Evolutionary conservation across 2,329 filamentous ascomycete species (phyloP).

Genomic region (Monosporascus ibericus): DNA sequence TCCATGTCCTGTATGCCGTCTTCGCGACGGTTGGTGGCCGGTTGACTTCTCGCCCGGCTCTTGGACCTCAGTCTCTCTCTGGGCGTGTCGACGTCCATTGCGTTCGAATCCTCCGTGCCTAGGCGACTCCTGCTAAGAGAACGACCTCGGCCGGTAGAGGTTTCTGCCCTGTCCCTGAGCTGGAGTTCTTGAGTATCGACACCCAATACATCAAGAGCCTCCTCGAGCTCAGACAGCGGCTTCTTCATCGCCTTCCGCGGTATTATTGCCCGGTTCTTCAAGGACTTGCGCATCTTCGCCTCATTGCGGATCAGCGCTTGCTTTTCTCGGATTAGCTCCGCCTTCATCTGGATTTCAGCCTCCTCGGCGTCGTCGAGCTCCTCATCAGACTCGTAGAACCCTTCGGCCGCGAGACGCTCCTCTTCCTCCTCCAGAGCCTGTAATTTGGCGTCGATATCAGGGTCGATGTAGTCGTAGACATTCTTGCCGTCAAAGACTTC

Average conservation of each 20-base stretch:
- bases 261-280: constrained; percentile 95
- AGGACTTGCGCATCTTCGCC: constrained; percentile 86
- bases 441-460: constrained; percentile 91
- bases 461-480: constrained; percentile 94
- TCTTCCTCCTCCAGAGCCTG: constrained; percentile 91
- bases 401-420: constrained; percentile 82
- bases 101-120: constrained; percentile 58
- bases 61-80: constrained; percentile 62
- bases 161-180: constrained; percentile 64
- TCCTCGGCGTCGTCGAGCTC: constrained; percentile 84
- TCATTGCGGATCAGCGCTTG: constrained; percentile 88
- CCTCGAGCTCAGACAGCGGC: constrained; percentile 80
- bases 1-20: constrained; percentile 69
- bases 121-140: constrained; percentile 57
- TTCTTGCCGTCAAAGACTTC: constrained; percentile 95
- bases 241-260: constrained; percentile 77
- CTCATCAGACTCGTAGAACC: constrained; percentile 84
- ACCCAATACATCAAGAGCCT: constrained; percentile 76
- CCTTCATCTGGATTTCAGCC: constrained; percentile 83
- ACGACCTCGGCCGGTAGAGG: constrained; percentile 60
- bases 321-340: constrained; percentile 93
- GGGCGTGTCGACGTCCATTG: constrained; percentile 68
- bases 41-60: constrained; percentile 62
- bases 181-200: constrained; percentile 73
- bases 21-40: constrained; percentile 59